Evolutionary conservation across 2,329 filamentous ascomycete genomes (phyloP).

Genomic region (Colletotrichum musae): DNA sequence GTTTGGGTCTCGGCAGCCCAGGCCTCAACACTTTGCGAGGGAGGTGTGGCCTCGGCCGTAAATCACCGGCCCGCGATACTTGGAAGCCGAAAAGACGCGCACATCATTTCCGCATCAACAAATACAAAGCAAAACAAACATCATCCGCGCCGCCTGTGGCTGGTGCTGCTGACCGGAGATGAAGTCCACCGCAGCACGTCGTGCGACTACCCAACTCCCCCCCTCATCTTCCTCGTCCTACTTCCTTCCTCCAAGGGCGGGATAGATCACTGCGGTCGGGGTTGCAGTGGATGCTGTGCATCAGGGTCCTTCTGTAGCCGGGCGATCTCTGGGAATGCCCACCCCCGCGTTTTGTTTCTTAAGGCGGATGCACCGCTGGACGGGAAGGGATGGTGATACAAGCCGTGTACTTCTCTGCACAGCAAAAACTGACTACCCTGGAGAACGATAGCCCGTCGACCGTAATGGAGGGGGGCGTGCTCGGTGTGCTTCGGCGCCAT

Average conservation of each 20-base stretch:
- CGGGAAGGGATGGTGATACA: neutral
- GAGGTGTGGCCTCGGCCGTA: neutral
- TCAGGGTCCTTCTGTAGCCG: conserved; percentile 39
- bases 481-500: conserved; percentile 40
- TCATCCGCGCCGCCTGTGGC: too few species aligned
- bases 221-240: neutral
- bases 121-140: too few species aligned
- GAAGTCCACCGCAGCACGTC: neutral
- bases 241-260: neutral
- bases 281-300: conserved; percentile 27
- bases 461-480: conserved; percentile 38
- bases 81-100: neutral
- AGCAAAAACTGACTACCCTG: neutral
- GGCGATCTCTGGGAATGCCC: conserved; percentile 33
- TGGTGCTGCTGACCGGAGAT: too few species aligned
- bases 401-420: neutral
- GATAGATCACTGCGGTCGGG: conserved; percentile 20
- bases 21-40: too few species aligned
- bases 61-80: neutral
- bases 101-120: neutral
- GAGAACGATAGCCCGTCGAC: conserved; percentile 33
- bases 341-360: neutral
- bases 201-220: too few species aligned
- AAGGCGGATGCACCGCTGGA: too few species aligned
- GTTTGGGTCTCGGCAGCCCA: neutral